Conservation (phyloP, 2,329 filamentous ascomycete genomes). For the Onygena corvina region DNA sequence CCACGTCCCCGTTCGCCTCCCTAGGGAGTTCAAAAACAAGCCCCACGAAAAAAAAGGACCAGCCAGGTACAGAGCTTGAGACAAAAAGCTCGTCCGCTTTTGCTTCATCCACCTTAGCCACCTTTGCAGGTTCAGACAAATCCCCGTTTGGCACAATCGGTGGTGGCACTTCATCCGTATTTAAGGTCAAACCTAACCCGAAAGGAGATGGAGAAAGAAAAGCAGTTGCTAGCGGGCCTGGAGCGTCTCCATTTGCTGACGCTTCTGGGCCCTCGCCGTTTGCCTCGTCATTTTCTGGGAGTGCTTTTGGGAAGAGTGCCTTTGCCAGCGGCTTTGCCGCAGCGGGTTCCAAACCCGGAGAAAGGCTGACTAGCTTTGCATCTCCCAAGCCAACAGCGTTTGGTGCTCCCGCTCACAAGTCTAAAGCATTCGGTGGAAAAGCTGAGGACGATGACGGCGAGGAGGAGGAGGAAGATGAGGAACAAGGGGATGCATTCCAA, state of each 20-base stretch:
- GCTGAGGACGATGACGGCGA: conserved; percentile 42
- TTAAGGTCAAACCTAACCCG: conserved; percentile 22
- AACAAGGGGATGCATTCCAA: conserved; percentile 33
- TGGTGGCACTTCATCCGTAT: conserved; percentile 27
- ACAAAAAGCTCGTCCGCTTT: conserved; percentile 53
- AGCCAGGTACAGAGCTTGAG: conserved; percentile 36
- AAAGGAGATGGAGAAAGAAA: neutral
- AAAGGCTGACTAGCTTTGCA: conserved; percentile 56
- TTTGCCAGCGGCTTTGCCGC: conserved; percentile 40
- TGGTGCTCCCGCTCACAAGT: conserved; percentile 16
- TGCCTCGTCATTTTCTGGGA: conserved; percentile 22
- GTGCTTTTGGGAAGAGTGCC: conserved; percentile 27
- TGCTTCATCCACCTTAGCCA: conserved; percentile 55
- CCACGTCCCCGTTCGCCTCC: conserved; percentile 34
- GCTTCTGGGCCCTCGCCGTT: conserved; percentile 28
- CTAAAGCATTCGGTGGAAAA: conserved; percentile 59
- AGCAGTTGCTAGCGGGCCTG: conserved; percentile 12
- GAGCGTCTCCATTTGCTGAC: conserved; percentile 21
- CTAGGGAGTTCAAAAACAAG: conserved; percentile 22
- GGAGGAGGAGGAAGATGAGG: conserved; percentile 41
- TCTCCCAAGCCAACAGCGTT: conserved; percentile 41
- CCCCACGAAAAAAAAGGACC: conserved; percentile 14
- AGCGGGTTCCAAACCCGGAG: conserved; percentile 31
- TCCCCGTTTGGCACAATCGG: conserved; percentile 54
- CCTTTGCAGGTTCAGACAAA: conserved; percentile 47